These are phyloP conservation scores for Musa schizocarpa DNA, from an alignment of 176 grass and related monocot genomes.

Conservation along the genomic window DNA sequence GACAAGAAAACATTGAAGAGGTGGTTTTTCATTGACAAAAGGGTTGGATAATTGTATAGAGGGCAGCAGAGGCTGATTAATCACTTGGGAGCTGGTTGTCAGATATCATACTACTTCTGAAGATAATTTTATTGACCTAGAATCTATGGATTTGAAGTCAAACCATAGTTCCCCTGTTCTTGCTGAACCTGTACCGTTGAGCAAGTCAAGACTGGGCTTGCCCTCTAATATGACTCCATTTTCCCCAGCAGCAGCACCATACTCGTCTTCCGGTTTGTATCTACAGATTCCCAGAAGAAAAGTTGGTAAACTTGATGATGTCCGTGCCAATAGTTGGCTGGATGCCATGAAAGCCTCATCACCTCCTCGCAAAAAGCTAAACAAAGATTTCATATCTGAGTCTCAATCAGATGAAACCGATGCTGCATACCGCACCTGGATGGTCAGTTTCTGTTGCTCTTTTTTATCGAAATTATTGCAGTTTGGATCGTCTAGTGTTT, in stretches of 20 bases:
- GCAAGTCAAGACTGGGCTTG: conserved; percentile 38
- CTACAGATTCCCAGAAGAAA: conserved; percentile 29
- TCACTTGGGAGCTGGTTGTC: conserved; percentile 1
- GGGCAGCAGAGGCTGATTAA: conserved; percentile 9
- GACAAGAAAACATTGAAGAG: conserved; percentile 23
- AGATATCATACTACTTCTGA: neutral
- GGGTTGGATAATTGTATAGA: conserved; percentile 14
- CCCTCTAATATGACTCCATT: conserved; percentile 54
- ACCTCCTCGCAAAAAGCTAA: conserved; percentile 19
- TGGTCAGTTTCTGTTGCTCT: conserved; percentile 24
- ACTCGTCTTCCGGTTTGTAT: conserved; percentile 33
- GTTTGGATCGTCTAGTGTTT: conserved; percentile 1
- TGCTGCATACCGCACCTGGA: conserved; percentile 29
- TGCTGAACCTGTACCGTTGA: conserved; percentile 42
- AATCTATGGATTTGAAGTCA: conserved; percentile 22
- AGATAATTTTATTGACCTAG: too few relatives aligned
- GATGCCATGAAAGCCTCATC: conserved; percentile 44
- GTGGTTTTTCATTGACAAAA: conserved; percentile 28
- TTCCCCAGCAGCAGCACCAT: conserved; percentile 36
- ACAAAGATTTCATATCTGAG: conserved; percentile 10
- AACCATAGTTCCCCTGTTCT: conserved; percentile 69
- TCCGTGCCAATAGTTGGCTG: conserved; percentile 20
- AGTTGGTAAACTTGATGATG: conserved; percentile 48
- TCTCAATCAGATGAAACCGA: conserved; percentile 3
- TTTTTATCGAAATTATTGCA: neutral